Evolutionary conservation across 2,329 filamentous ascomycete genomes (phyloP).

Genomic region (Venturia effusa): DNA sequence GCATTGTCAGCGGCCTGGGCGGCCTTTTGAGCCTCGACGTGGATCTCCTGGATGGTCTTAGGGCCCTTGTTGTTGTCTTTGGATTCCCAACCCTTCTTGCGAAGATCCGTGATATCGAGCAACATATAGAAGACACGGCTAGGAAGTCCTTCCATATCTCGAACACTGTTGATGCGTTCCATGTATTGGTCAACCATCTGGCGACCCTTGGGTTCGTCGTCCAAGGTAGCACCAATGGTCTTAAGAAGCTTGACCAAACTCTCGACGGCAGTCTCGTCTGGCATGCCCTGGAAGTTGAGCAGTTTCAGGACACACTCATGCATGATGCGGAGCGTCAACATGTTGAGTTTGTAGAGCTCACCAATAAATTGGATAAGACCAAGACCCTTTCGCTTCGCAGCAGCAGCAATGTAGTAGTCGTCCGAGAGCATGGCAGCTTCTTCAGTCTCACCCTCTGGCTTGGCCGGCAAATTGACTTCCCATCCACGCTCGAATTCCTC

Average conservation of each 20-base stretch:
- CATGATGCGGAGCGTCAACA: conserved; percentile 99
- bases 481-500: conserved; percentile 98
- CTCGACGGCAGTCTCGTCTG: conserved; percentile 94
- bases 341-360: conserved; percentile 95
- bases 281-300: conserved; percentile 85
- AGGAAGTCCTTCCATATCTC: conserved; percentile 62
- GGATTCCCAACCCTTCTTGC: conserved; percentile 65
- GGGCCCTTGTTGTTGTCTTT: conserved; percentile 91
- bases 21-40: conserved; percentile 61
- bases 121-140: conserved; percentile 95
- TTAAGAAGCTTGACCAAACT: conserved; percentile 85
- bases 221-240: conserved; percentile 83
- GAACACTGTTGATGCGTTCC: conserved; percentile 70
- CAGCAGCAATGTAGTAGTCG: conserved; percentile 89
- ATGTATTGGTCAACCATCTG: conserved; percentile 93
- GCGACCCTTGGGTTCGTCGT: conserved; percentile 65
- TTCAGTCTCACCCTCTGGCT: conserved; percentile 67
- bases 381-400: conserved; percentile 90
- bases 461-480: conserved; percentile 74
- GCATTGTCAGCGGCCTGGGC: conserved; percentile 68
- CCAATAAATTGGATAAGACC: conserved; percentile 99
- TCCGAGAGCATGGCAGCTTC: conserved; percentile 83
- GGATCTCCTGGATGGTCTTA: conserved; percentile 90
- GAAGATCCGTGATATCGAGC: conserved; percentile 83
- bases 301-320: conserved; percentile 97